Base-by-base conservation (phyloP, 768 basidiomycete species). In the Pleurotus djamor region DNA sequence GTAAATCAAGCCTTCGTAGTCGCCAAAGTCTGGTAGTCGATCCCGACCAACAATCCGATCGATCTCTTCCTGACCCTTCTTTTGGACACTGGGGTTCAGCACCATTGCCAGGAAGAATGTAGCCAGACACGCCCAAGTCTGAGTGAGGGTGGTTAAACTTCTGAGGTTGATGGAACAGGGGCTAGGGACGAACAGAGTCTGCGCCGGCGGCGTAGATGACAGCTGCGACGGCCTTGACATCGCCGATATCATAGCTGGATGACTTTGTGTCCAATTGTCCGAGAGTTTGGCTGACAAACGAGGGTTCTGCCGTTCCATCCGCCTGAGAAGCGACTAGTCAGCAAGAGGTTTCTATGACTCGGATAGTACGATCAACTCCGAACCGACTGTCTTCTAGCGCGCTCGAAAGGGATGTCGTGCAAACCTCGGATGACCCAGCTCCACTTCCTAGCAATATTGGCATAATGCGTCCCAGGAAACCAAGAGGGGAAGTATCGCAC, bases 21-120 rank as follows among this genome's bases (percentile, higher is more conserved):
- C 79, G 32, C 73, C 67, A 32, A 80, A 64, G 52, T 70, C 79
- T 8, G 83, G 85, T 28, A 86, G 71, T 52, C 82, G 76, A 50
- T 74, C 69, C 48, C 59, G 68, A 41, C 80, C 79, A 60, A 79
- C 68, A 7, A 81, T 74, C 52, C 61, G 63, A 66, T 86, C 84
- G 45, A 87, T 69, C 66, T 87, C 82, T 48, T 71, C 71, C 63
- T 85, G 85, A 7, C 74, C 77, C 65, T 75, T 78, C 61, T 68
- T 70, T 54, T 81, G 76, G 14, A 82, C 75, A 2, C 79, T 69
- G 13, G 85, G 85, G 65, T 84, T 65, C 35, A 79, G 72, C 52
- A 82, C 69, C 81, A 86, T 83, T 4, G 83, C 79, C 13, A 85
- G 75, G 28, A 83, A 59, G 66, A 85, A 84, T 4, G 77, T 73